Conservation (phyloP, 768 basidiomycete species). For the Hirschioporus abietinus region DNA sequence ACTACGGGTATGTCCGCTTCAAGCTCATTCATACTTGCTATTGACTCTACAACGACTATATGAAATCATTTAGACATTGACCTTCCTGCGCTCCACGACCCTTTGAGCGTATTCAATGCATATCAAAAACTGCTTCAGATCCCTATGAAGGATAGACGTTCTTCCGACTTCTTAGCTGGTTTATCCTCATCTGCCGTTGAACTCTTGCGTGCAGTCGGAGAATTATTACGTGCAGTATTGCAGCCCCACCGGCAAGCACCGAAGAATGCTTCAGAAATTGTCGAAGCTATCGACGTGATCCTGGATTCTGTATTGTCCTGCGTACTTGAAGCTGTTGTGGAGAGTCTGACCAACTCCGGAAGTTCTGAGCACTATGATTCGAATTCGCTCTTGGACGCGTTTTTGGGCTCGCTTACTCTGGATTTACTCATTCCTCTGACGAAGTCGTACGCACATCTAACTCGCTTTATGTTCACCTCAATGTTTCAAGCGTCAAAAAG, state of each 20-base stretch:
- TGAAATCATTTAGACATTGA: background rate
- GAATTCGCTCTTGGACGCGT: background rate
- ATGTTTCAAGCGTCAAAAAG: background rate
- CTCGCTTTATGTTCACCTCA: background rate
- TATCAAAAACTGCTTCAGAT: background rate
- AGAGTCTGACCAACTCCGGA: background rate
- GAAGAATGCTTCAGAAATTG: background rate
- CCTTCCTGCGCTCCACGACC: background rate
- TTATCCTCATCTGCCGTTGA: background rate
- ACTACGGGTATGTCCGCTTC: background rate
- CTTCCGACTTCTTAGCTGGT: background rate
- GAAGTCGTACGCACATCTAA: background rate
- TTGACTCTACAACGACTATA: background rate
- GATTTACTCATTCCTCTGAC: background rate
- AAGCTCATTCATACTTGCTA: background rate
- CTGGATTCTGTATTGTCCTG: background rate
- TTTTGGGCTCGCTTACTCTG: background rate
- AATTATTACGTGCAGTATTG: background rate
- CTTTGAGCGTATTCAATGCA: background rate
- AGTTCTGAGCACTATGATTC: background rate
- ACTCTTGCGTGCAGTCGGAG: background rate
- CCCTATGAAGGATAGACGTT: background rate
- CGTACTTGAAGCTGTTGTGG: background rate
- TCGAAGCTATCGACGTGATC: background rate
- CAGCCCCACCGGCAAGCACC: background rate